Evolutionary conservation across 2,329 filamentous ascomycete species (phyloP).

Genomic region (Talaromyces funiculosus): DNA sequence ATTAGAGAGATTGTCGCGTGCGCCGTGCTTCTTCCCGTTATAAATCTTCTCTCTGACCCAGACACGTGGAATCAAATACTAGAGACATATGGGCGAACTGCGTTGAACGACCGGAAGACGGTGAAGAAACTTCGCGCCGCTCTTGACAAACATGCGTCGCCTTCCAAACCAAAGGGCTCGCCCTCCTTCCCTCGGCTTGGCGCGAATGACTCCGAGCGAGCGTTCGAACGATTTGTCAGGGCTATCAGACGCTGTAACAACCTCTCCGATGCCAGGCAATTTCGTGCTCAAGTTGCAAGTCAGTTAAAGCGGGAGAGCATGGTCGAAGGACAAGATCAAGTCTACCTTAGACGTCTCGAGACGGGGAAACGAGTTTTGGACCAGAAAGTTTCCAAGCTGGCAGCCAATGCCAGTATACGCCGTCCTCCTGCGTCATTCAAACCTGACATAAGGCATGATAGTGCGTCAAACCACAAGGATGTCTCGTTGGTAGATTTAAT

Average conservation of each 20-base stretch:
- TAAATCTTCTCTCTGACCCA: slow-evolving; percentile 77
- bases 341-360: slow-evolving; percentile 83
- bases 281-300: slow-evolving; percentile 85
- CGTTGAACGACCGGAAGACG: slow-evolving; percentile 91
- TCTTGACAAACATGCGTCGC: slow-evolving; percentile 86
- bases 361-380: slow-evolving; percentile 86
- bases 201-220: slow-evolving; percentile 79
- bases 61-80: slow-evolving; percentile 98
- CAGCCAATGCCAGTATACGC: slow-evolving; percentile 55
- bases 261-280: slow-evolving; percentile 83
- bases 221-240: slow-evolving; percentile 90
- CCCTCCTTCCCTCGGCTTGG: slow-evolving; percentile 70
- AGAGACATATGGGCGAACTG: slow-evolving; percentile 77
- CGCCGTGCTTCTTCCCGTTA: slow-evolving; percentile 76
- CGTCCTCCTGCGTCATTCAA: slow-evolving; percentile 24
- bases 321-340: slow-evolving; percentile 71
- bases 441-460: slow-evolving; percentile 29
- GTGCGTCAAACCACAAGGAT: slow-evolving; percentile 62
- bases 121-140: slow-evolving; percentile 87
- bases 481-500: slow-evolving; percentile 79
- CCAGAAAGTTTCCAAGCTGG: slow-evolving; percentile 77
- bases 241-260: slow-evolving; percentile 84
- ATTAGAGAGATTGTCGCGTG: slow-evolving; percentile 89
- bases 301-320: slow-evolving; percentile 81
- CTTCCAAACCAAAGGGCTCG: slow-evolving; percentile 62